Base-by-base conservation (phyloP, 2,329 filamentous ascomycete species). In the Celoporthe dispersa region DNA sequence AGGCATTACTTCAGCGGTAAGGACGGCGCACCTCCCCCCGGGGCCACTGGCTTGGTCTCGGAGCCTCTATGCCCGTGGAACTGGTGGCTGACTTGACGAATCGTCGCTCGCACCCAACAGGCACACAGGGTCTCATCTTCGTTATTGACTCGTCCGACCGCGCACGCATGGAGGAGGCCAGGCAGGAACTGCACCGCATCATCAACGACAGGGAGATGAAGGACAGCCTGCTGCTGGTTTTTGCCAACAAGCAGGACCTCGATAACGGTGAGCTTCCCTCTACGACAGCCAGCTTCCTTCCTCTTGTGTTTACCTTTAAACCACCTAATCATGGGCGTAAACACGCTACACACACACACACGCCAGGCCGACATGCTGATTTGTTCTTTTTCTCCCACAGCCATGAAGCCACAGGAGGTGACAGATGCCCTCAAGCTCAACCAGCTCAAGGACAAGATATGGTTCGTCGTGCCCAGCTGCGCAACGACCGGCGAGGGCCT, bases 241-340 rank as follows among this genome's bases (percentile, higher is more conserved):
- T 99, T 81, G 96, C 96, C 78, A 99, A 99, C 87, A 99, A 99
- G 89, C 96, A 98, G 84, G 96, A 99, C 89, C 85, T 98, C 76
- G 86, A 88, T 70, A 93, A 93, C 79, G 90, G 93, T 93, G 83
- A 69, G 85, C 82, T 31, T 48, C 55, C 39, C 53, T 33, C 66
- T 41, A 2, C 12, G 3, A 41, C 11, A 41, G 16, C 39, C 14
- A 19, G 19, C 25, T 63, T 62, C 51, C 33, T 62, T 33, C n/a
- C 59, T 51, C 31, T 39, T 33, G 28, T 41, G 14, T 25, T n/a
- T 62, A 57, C 19, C 64, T 53, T 28, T 33, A 22, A 53, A n/a
- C 16, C 16, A 22, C 28, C 57, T 31, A 5, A 61, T 19, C 31
- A 31, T 11, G 1, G 14, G 14, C 35, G 19, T 39, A 7, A 14